Conservation (phyloP, 495 filamentous ascomycete genomes). For the Astrothelium macrocarpum region DNA sequence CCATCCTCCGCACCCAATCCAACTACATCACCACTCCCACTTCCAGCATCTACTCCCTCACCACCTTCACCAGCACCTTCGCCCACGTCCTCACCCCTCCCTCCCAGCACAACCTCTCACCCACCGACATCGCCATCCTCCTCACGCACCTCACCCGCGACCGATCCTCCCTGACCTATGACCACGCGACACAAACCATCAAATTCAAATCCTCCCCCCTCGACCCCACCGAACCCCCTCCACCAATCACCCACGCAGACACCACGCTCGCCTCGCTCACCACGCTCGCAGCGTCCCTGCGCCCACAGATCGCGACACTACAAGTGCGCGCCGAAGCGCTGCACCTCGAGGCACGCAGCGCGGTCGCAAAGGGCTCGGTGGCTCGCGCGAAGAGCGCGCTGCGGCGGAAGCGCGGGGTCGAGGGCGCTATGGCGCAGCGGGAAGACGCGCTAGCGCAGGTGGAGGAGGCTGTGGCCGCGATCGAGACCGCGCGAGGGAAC, state of each 20-base stretch:
- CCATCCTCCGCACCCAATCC: constrained; percentile 19
- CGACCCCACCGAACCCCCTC: constrained; percentile 33
- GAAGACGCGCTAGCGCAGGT: constrained; percentile 65
- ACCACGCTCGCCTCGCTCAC: constrained; percentile 57
- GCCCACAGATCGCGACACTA: constrained; percentile 21
- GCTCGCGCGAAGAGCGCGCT: constrained; percentile 61
- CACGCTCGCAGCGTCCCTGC: constrained; percentile 47
- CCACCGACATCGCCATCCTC: constrained; percentile 24
- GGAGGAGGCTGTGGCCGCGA: constrained; percentile 66
- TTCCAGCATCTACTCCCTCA: constrained; percentile 20
- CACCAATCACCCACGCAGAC: constrained; percentile 62
- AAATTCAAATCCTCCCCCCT: constrained; percentile 51
- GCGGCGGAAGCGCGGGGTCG: constrained; percentile 71
- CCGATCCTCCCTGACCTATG: constrained; percentile 21
- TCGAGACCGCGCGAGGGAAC: constrained; percentile 78
- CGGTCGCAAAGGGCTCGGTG: constrained; percentile 38
- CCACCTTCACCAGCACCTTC: constrained; percentile 17
- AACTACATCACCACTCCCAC: constrained; percentile 17
- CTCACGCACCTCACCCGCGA: constrained; percentile 31
- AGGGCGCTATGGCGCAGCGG: constrained; percentile 58
- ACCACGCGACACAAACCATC: constrained; percentile 43
- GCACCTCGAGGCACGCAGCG: constrained; percentile 50
- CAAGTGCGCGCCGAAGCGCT: constrained; percentile 41
- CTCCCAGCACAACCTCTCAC: constrained; percentile 8
- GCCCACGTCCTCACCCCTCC: constrained; percentile 16